Percentiles rank a stretch among this genome's conserved stretches.
Evolutionary conservation across 1,284 basidiomycete genomes (phyloP).

Genomic region (Sanghuangporus sanghuang): DNA sequence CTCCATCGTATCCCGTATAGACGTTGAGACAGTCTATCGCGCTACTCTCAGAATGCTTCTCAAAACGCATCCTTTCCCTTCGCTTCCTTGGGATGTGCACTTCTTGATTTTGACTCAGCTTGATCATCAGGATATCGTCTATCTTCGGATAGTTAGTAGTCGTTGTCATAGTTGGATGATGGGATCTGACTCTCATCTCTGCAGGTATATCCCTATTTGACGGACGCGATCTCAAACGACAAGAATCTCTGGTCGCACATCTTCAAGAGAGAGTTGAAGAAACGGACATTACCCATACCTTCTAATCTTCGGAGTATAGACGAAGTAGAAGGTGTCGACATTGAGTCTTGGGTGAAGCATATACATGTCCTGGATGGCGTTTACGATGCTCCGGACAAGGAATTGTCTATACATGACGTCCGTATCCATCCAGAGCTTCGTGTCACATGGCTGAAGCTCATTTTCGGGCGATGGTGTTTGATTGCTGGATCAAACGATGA

Average conservation of each 20-base stretch:
- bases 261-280: not conserved
- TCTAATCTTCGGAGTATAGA: not conserved
- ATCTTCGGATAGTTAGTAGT: not conserved
- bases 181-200: not conserved
- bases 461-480: conserved; percentile 5
- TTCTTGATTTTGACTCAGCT: not conserved
- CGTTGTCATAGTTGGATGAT: not conserved
- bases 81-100: not conserved
- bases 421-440: not conserved
- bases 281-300: not conserved
- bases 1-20: too few relatives aligned
- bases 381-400: not conserved
- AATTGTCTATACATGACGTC: not conserved
- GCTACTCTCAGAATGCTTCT: too few relatives aligned
- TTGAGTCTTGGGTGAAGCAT: conserved; percentile 3
- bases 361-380: not conserved
- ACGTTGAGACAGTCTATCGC: too few relatives aligned
- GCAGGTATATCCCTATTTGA: not conserved
- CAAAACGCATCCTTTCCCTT: too few relatives aligned
- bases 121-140: not conserved
- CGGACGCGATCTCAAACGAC: not conserved
- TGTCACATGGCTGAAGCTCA: conserved; percentile 6
- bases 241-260: not conserved
- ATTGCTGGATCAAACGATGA: not conserved
- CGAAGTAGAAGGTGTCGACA: not conserved